Conservation (phyloP, 495 filamentous ascomycete genomes). For the Aspergillus nanangensis region DNA sequence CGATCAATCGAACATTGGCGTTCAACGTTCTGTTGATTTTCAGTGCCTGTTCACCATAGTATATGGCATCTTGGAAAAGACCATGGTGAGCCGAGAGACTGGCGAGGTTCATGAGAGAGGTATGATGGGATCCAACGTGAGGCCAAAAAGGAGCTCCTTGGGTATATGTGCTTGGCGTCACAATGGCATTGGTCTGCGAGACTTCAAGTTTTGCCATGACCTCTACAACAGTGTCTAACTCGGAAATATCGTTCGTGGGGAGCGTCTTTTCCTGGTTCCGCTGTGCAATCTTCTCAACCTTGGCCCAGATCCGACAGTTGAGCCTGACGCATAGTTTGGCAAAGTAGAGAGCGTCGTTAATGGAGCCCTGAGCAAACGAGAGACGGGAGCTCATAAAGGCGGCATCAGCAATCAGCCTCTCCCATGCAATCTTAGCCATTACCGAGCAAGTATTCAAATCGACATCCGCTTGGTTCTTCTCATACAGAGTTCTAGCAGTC, state of each 20-base stretch:
- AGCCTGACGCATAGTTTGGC: slow-evolving; percentile 63
- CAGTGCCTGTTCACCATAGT: slow-evolving; percentile 79
- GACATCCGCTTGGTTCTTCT: slow-evolving; percentile 27
- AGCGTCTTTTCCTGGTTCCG: slow-evolving; percentile 28
- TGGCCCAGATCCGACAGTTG: slow-evolving; percentile 67
- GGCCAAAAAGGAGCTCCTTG: slow-evolving; percentile 76
- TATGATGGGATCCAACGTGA: slow-evolving; percentile 67
- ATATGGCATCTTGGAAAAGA: slow-evolving; percentile 83
- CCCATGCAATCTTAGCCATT: slow-evolving; percentile 37
- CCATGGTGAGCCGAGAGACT: slow-evolving; percentile 75
- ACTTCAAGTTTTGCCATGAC: slow-evolving; percentile 41
- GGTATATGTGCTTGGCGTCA: slow-evolving; percentile 23
- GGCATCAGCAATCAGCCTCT: slow-evolving; percentile 46
- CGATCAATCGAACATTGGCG: slow-evolving; percentile 52
- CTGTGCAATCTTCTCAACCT: slow-evolving; percentile 50
- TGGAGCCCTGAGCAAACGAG: slow-evolving; percentile 57
- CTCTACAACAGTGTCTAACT: slow-evolving; percentile 38
- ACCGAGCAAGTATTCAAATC: slow-evolving; percentile 24
- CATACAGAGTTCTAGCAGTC: slow-evolving; percentile 29
- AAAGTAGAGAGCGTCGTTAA: slow-evolving; percentile 59
- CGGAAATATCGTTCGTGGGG: slow-evolving; percentile 19
- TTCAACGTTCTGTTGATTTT: slow-evolving; percentile 68
- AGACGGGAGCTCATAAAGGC: slow-evolving; percentile 59
- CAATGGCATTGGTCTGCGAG: slow-evolving; percentile 21
- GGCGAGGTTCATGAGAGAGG: slow-evolving; percentile 65